Conservation (phyloP, 768 basidiomycete genomes). For the Lentinula guzmanii region DNA sequence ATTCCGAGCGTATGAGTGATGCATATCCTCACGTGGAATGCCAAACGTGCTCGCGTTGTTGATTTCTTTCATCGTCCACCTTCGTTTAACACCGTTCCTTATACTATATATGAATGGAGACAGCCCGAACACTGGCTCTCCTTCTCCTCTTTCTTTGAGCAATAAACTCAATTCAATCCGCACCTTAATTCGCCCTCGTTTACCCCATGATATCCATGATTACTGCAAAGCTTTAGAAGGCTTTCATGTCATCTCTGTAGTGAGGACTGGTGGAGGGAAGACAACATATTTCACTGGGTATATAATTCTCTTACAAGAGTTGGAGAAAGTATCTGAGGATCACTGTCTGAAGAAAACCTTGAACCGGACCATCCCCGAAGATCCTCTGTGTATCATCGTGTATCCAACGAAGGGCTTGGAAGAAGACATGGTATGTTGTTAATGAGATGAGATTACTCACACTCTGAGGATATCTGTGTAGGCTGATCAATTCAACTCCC, state of each 20-base stretch:
- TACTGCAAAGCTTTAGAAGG: slow-evolving; percentile 16
- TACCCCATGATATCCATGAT: too few species aligned
- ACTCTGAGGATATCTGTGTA: too few species aligned
- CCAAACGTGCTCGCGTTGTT: not conserved
- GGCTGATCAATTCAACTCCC: not conserved
- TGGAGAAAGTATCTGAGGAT: slow-evolving; percentile 4
- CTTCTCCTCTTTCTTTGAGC: too few species aligned
- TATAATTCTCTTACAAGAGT: slow-evolving; percentile 12
- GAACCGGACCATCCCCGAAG: slow-evolving; percentile 2
- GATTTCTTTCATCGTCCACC: too few species aligned
- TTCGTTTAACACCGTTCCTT: not conserved
- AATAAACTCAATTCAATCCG: too few species aligned
- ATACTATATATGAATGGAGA: not conserved
- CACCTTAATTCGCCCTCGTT: too few species aligned
- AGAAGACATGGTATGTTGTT: slow-evolving; percentile 15
- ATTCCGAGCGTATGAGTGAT: not conserved
- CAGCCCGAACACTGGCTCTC: too few species aligned
- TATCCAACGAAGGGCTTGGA: slow-evolving; percentile 18
- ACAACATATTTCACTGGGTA: slow-evolving; percentile 15
- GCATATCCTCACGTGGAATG: not conserved
- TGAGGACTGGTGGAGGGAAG: slow-evolving; percentile 16
- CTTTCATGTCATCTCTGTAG: slow-evolving; percentile 13
- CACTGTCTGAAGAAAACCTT: not conserved
- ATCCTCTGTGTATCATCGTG: slow-evolving; percentile 19
- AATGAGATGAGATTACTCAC: too few species aligned